phyloP scores from a whole-genome alignment of 2,329 filamentous ascomycete genomes.

The Paracoccidioides brasiliensis region DNA sequence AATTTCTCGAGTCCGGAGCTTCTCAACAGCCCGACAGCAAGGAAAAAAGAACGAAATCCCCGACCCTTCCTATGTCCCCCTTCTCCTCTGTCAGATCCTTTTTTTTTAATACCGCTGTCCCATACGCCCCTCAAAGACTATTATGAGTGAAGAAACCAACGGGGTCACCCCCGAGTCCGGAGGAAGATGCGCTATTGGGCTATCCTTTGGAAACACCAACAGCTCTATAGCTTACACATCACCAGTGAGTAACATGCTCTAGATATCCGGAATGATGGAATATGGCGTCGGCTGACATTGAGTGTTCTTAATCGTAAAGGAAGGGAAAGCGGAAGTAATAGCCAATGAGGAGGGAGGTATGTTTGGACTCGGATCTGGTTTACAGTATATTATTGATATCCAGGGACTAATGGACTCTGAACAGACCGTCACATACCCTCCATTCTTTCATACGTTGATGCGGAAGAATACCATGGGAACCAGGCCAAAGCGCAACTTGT shows the following conservation, averaged over 20 bases:
- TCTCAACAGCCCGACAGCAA: neutral
- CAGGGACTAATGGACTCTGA: conserved; percentile 11
- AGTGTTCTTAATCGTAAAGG: conserved; percentile 31
- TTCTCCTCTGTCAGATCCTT: neutral
- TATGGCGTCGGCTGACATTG: conserved; percentile 8
- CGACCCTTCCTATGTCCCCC: neutral
- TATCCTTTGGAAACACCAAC: conserved; percentile 97
- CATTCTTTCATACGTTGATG: conserved; percentile 84
- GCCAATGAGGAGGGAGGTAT: conserved; percentile 94
- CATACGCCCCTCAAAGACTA: neutral
- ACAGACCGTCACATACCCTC: conserved; percentile 92
- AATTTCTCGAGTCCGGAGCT: neutral
- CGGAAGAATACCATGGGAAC: conserved; percentile 90
- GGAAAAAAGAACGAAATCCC: neutral
- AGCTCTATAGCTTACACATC: conserved; percentile 89
- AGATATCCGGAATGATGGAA: neutral
- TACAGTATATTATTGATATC: neutral
- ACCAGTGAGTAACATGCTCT: conserved; percentile 30
- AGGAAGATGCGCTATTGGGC: conserved; percentile 66
- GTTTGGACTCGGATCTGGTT: conserved; percentile 20
- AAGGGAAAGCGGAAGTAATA: conserved; percentile 94
- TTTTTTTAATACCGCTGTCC: neutral
- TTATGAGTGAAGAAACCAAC: conserved; percentile 42
- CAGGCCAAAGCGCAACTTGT: conserved; percentile 91
- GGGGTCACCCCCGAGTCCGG: conserved; percentile 30